A percentile compares a stretch with the other conserved stretches of the same genome.
Conservation (phyloP, 768 basidiomycete species). For the Boletellus sp. region DNA sequence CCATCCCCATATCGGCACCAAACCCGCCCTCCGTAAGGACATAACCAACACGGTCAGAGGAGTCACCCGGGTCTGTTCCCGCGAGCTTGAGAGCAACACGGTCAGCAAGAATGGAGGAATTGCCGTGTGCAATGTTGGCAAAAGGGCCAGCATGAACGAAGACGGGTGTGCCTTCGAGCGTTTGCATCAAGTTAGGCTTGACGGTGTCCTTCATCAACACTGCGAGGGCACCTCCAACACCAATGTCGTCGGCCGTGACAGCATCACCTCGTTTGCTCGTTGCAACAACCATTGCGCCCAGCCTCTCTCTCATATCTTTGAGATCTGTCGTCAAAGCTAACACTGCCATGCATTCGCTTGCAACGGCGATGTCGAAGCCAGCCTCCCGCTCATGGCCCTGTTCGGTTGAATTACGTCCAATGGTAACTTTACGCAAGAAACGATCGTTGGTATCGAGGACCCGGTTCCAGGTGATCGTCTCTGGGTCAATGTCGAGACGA, state of each 20-base stretch:
- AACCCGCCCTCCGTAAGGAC: slow-evolving; percentile 98
- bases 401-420: slow-evolving; percentile 90
- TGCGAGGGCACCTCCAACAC: slow-evolving; percentile 90
- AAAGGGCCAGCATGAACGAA: slow-evolving; percentile 99
- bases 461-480: slow-evolving; percentile 96
- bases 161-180: slow-evolving; percentile 95
- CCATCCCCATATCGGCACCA: slow-evolving; percentile 99
- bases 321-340: slow-evolving; percentile 86
- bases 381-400: slow-evolving; percentile 84
- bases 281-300: slow-evolving; percentile 97
- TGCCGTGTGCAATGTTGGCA: slow-evolving; percentile 98
- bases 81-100: slow-evolving; percentile 95
- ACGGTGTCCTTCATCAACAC: slow-evolving; percentile 99
- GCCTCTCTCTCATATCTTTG: slow-evolving; percentile 85
- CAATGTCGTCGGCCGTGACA: slow-evolving; percentile 94
- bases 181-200: slow-evolving; percentile 99
- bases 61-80: slow-evolving; percentile 89
- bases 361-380: slow-evolving; percentile 96
- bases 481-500: slow-evolving; percentile 84
- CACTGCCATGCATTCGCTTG: slow-evolving; percentile 98
- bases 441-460: slow-evolving; percentile 97
- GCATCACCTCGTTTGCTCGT: slow-evolving; percentile 88
- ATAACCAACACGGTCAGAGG: slow-evolving; percentile 78
- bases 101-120: slow-evolving; percentile 98
- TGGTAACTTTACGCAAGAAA: slow-evolving; percentile 89